Base-by-base conservation (phyloP, 106 monocot genomes). In the Vanilla planifolia region DNA sequence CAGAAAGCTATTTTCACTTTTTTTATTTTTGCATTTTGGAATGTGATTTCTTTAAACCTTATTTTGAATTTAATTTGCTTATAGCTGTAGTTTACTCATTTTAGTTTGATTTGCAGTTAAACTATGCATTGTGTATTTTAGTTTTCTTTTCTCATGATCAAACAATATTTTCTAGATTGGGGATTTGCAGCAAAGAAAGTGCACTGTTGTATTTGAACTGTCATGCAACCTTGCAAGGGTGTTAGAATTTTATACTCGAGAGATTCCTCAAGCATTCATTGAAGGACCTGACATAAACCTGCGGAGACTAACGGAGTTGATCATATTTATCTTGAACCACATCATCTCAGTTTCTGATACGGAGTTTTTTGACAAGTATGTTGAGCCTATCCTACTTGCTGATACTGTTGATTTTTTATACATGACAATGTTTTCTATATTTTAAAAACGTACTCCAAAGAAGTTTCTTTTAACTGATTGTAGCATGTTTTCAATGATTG, bases 291-390 rank as follows among this genome's bases (percentile, higher is more conserved):
- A 85, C 45, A 88, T 91, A 91, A 98, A 98, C 70, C 79, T 98
- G 55, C 72, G 84, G 55, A 80, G 96, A 51, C 68, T 98, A 22
- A 79, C 86, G 14, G 96, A 98, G 69, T 65, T 91, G 74, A 70
- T 98, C 27, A 69, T 98, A 24, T 98, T 98, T 69, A 85, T 98
- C 21, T 43, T 98, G 57, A 98, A 88, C 53, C 87, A 87, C 59
- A 73, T 91, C 52, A 91, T 85, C 57, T 98, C 84, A 60, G 76
- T 79, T 64, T 74, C 76, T 34, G 87, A 98, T 86, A 61, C 96
- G 5, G 87, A 90, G 21, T 81, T 86, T 64, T 87, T 96, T 78
- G 96, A 91, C 79, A 65, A 82, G 96, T 98, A 82, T 91, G 90
- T 71, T 55, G 23, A 6, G 42, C 21, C n/a, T 57, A 3, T 21